Evolutionary conservation across 2,329 filamentous ascomycete species (phyloP), one percentile per base, ranked within the genome.

Genomic region (Botryosphaeria dothidea): DNA sequence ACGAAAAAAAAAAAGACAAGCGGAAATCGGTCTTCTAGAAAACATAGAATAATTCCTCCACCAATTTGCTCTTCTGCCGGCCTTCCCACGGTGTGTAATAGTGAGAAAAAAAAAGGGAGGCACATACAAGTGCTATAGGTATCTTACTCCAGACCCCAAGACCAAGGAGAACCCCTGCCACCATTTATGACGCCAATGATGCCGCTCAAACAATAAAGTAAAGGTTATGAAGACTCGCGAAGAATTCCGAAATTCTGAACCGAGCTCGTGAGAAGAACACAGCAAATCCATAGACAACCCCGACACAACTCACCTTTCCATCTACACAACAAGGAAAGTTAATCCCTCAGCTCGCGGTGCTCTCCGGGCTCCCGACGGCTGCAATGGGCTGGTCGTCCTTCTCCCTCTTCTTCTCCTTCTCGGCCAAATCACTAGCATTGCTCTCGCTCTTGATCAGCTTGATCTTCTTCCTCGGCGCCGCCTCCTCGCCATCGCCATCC

Each of bases 401-500:
- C 17, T 51, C 29, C 29, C 38, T 49, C 3, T 60, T 38, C 43
- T 23, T 41, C 19, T 52, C 60, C 60, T 29, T 63, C 8, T 43
- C 60, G 36, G n/a, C 21, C 19, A 41, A 27, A 5, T 49, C 62
- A 23, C 29, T 48, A 6, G 38, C 62, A 15, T 31, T 54, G 46
- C 64, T 66, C 29, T 63, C 58, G 29, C 25, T 25, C 57, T 58
- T 62, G 13, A 49, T 15, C 48, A 78, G 68, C 67, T 78, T 78
- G 46, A 78, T 73, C 68, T 78, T 78, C 70, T 78, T 78, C 67
- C 73, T 72, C 17, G 74, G 74, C 13, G 70, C 15, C 7, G 51
- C 41, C 17, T 65, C 72, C 41, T 69, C 69, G 0, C 68, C 70
- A 0, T 73, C 72, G n/a, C 72, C 75, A 15, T 69, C 71, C 52